Evolutionary conservation across 2,329 filamentous ascomycete genomes (phyloP).

Genomic region (Venturia pyrina): DNA sequence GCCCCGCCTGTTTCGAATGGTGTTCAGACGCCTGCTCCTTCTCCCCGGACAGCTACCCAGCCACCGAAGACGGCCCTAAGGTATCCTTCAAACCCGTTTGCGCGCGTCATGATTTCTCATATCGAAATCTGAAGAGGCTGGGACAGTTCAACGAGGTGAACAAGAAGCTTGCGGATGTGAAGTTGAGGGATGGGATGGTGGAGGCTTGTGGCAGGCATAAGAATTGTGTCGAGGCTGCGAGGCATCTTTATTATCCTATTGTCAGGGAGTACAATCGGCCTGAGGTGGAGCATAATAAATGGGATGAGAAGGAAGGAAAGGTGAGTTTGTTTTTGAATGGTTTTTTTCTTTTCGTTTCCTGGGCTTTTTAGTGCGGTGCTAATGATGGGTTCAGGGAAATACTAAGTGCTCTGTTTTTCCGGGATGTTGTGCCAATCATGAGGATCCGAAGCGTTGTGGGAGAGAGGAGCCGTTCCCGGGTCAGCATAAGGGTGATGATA

Average conservation of each 20-base stretch:
- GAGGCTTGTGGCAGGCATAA: constrained; percentile 6
- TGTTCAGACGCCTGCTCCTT: not conserved
- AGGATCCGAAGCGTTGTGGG: not conserved
- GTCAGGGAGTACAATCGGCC: constrained; percentile 4
- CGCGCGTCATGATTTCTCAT: constrained; percentile 14
- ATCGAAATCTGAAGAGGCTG: constrained; percentile 11
- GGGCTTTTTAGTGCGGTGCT: not conserved
- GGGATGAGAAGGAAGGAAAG: constrained; percentile 3
- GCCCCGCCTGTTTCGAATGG: constrained; percentile 12
- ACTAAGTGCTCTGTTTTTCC: not conserved
- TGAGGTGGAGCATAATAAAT: not conserved
- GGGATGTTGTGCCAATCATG: constrained; percentile 4
- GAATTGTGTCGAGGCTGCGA: not conserved
- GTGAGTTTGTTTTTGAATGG: not conserved
- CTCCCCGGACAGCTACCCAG: constrained; percentile 7
- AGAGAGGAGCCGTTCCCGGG: not conserved
- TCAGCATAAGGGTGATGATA: not conserved
- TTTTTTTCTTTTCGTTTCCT: not conserved
- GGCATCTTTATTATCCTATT: not conserved
- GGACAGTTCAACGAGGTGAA: constrained; percentile 6
- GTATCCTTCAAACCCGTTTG: constrained; percentile 11
- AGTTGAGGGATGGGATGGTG: constrained; percentile 12
- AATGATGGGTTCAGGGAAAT: not conserved
- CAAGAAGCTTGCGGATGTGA: not conserved
- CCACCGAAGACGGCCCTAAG: not conserved